phyloP scores from a whole-genome alignment of 1,284 basidiomycete species.

The Baeospora myosura region DNA sequence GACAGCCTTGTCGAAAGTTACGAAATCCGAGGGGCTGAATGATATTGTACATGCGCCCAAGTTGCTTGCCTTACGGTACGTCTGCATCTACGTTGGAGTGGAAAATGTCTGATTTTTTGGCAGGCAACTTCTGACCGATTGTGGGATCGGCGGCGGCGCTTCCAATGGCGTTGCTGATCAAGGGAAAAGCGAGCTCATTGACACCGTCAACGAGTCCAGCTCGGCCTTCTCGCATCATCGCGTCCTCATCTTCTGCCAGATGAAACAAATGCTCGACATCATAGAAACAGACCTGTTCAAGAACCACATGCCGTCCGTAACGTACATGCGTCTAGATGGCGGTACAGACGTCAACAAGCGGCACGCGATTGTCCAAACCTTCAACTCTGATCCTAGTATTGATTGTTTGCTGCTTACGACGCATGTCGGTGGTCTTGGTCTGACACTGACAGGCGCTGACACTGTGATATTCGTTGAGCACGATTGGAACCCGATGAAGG shows the following conservation, averaged over 20 bases:
- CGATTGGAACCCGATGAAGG: constrained; percentile 99
- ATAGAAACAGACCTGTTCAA: constrained; percentile 94
- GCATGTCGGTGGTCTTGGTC: constrained; percentile 91
- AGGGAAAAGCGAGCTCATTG: constrained; percentile 56
- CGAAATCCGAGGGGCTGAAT: constrained; percentile 40
- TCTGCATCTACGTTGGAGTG: constrained; percentile 10
- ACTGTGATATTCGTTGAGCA: constrained; percentile 99
- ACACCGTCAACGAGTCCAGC: constrained; percentile 47
- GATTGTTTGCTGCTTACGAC: constrained; percentile 96
- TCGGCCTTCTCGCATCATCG: constrained; percentile 87
- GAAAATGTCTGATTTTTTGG: constrained; percentile 8
- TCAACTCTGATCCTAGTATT: constrained; percentile 96
- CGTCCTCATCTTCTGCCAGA: constrained; percentile 97
- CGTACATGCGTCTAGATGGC: constrained; percentile 97
- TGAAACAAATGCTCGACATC: constrained; percentile 98
- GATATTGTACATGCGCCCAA: constrained; percentile 94
- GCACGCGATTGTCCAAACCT: constrained; percentile 94
- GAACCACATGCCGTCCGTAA: constrained; percentile 87
- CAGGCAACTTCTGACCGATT: constrained; percentile 90
- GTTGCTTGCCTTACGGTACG: constrained; percentile 81
- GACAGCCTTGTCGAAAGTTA: constrained; percentile 56
- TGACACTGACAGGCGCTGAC: constrained; percentile 96
- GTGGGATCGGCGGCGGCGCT: constrained; percentile 80
- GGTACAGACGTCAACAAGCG: constrained; percentile 84
- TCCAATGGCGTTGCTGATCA: constrained; percentile 38